phyloP scores from a whole-genome alignment of 805 yeast species.

The Ogataea nakhonphanomensis region DNA sequence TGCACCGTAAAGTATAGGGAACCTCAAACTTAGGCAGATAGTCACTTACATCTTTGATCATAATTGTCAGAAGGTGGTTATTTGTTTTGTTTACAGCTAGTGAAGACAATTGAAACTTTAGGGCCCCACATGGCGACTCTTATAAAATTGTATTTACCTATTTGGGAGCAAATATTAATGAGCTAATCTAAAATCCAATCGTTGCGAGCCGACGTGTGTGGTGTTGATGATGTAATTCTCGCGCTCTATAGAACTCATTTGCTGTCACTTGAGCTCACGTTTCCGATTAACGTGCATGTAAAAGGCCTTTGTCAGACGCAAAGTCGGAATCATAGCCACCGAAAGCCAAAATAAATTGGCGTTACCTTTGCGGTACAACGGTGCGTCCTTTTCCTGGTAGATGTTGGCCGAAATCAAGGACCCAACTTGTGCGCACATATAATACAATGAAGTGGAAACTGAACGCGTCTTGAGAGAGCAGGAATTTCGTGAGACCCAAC shows the following conservation, averaged over 20 bases:
- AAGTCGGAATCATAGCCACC: slow-evolving; percentile 16
- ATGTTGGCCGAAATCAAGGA: slow-evolving; percentile 28
- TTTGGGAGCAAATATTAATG: slow-evolving; percentile 11
- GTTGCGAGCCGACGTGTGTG: slow-evolving; percentile 50
- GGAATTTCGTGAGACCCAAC: slow-evolving; percentile 33
- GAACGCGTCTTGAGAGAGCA: slow-evolving; percentile 29
- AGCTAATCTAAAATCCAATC: slow-evolving; percentile 42
- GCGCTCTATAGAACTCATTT: slow-evolving; percentile 44
- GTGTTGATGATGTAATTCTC: slow-evolving; percentile 42
- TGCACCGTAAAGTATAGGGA: slow-evolving; percentile 3
- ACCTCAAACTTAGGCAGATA: slow-evolving; percentile 6
- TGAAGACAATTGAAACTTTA: neutral
- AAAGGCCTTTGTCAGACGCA: slow-evolving; percentile 21
- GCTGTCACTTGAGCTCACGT: slow-evolving; percentile 38
- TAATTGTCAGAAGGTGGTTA: neutral
- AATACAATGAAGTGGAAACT: slow-evolving; percentile 31
- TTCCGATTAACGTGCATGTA: slow-evolving; percentile 18
- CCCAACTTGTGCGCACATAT: slow-evolving; percentile 30
- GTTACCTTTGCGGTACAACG: slow-evolving; percentile 31
- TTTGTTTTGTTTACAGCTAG: neutral
- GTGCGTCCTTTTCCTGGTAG: slow-evolving; percentile 31
- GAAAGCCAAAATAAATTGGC: slow-evolving; percentile 22
- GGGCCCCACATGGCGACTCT: slow-evolving; percentile 1
- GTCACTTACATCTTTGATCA: slow-evolving; percentile 5
- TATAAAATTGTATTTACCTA: neutral